Percentiles rank a stretch among this genome's conserved stretches.
Evolutionary conservation across 2,329 filamentous ascomycete genomes (phyloP).

Genomic region (Simplicillium sp.): DNA sequence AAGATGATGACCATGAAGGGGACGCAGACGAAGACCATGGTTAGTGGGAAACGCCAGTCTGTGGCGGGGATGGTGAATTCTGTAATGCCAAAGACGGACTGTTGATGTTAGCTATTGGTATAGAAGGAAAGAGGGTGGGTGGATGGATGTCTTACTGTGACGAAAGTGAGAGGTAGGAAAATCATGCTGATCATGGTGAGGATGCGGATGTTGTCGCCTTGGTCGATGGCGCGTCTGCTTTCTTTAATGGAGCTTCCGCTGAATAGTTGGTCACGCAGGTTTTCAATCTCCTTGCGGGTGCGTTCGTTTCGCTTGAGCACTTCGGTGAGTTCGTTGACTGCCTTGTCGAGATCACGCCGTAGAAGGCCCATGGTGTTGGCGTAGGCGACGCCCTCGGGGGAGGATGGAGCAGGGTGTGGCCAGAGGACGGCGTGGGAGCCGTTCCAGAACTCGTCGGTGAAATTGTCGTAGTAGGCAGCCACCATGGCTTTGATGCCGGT

Average conservation of each 20-base stretch:
- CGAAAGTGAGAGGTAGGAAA: constrained; percentile 52
- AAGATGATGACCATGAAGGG: constrained; percentile 39
- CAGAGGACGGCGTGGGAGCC: constrained; percentile 45
- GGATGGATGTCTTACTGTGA: constrained; percentile 30
- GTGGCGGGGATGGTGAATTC: constrained; percentile 29
- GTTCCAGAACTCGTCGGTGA: constrained; percentile 49
- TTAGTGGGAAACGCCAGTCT: constrained; percentile 38
- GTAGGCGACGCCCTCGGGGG: constrained; percentile 35
- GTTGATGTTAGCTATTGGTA: background rate
- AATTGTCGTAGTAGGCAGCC: constrained; percentile 45
- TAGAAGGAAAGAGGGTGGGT: background rate
- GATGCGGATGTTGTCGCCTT: constrained; percentile 52
- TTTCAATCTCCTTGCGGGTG: constrained; percentile 43
- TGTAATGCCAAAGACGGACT: constrained; percentile 46
- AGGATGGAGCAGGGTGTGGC: constrained; percentile 39
- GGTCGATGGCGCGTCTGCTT: constrained; percentile 50
- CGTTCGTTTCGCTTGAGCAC: constrained; percentile 42
- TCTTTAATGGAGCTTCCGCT: constrained; percentile 54
- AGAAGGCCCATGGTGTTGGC: constrained; percentile 35
- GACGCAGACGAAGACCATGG: constrained; percentile 55
- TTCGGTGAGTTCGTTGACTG: constrained; percentile 37
- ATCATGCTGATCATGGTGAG: constrained; percentile 52
- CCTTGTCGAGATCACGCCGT: constrained; percentile 37
- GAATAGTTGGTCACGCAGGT: constrained; percentile 52
- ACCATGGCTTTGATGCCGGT: constrained; percentile 50